Evolutionary conservation across 2,329 filamentous ascomycete species (phyloP), one percentile per base, ranked within the genome.

Genomic region (Pestalotiopsis sp.): DNA sequence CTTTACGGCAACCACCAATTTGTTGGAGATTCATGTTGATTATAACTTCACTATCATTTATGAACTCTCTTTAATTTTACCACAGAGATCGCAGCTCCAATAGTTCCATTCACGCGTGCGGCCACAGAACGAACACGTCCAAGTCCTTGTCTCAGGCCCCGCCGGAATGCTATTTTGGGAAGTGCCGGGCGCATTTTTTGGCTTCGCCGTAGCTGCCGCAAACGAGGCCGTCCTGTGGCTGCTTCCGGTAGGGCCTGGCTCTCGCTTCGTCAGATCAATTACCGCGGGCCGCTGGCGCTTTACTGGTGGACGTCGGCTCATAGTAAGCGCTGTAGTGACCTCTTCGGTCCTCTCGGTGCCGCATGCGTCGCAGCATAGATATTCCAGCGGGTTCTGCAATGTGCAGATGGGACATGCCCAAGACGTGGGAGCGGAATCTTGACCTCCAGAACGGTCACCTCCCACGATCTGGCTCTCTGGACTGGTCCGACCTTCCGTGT

Each of bases 341-440:
- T 77, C 73, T 24, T 73, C 75, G 11, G 76, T 74, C 65, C 83
- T 79, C 73, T 85, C 81, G 10, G 75, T 77, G 10, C 82, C 83
- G 71, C 88, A 91, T 4, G 85, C 88, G 69, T 88, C 87, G 73
- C 88, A 91, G 71, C 79, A 83, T 30, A 86, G 77, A 69, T 79
- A 86, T n/a, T 71, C 77, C 9, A 76, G 68, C 1, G 84, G 83
- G 71, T 91, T 91, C 67, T 84, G 80, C 24, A 90, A 77, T 0
- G 88, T 91, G 73, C 88, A 91, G 13, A 82, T 75, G 22, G 76
- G 74, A 71, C 88, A 91, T 10, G 79, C 80, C 88, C 88, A 90
- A 35, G 76, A 77, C 56, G 64, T 72, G 62, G 73, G 64, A 14
- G 13, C 40, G 24, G 39, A n/a, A 38, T 20, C 60, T 24, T 14